A percentile compares a stretch with the other conserved stretches of the same genome.
Conservation (phyloP, 116 monocot species). For the Phalaenopsis hybrid region DNA sequence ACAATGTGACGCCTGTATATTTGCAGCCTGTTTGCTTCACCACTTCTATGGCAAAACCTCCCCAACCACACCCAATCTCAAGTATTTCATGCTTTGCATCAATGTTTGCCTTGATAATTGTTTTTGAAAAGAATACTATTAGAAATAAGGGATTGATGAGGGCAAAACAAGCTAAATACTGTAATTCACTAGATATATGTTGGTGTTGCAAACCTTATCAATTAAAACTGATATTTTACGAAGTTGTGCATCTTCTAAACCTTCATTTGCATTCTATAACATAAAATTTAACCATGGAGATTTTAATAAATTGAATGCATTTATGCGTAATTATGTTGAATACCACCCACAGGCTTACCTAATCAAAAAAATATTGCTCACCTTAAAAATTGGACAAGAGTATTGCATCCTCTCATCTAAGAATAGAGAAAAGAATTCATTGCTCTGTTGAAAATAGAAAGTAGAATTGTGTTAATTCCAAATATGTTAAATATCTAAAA, state of each 20-base stretch:
- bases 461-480: not conserved
- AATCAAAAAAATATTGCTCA: not conserved
- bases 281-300: not conserved
- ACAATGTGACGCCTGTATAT: constrained; percentile 89
- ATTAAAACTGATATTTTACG: not conserved
- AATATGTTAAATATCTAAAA: not conserved
- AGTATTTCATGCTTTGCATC: constrained; percentile 64
- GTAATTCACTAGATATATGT: not conserved
- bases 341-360: not conserved
- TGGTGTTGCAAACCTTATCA: not conserved
- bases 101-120: constrained; percentile 54
- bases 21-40: constrained; percentile 74
- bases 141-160: not conserved
- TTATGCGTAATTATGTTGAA: not conserved
- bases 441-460: not conserved
- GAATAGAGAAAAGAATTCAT: not conserved
- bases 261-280: not conserved
- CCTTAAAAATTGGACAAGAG: constrained; percentile 3
- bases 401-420: not conserved
- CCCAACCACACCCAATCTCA: constrained; percentile 94
- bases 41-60: constrained; percentile 67
- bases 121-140: constrained; percentile 1
- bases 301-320: not conserved
- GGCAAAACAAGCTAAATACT: no score
- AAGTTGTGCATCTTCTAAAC: not conserved